phyloP scores from a whole-genome alignment of 495 filamentous ascomycete species.

The Aspergillus coremiiformis region DNA sequence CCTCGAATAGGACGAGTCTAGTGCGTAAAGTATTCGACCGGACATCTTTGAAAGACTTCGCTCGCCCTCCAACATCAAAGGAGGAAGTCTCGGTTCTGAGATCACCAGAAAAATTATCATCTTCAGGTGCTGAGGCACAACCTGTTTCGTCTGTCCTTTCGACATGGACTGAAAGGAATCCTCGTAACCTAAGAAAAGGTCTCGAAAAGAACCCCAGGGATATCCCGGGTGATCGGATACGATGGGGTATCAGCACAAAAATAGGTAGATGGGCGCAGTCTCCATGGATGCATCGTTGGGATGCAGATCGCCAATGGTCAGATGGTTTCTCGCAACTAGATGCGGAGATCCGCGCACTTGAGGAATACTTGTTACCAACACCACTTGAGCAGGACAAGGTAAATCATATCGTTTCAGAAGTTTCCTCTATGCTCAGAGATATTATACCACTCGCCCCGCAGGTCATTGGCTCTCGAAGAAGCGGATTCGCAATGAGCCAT shows the following conservation, averaged over 20 bases:
- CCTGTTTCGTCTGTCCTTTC: not conserved
- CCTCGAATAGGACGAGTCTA: slow-evolving; percentile 36
- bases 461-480: slow-evolving; percentile 45
- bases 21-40: slow-evolving; percentile 30
- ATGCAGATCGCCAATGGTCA: not conserved
- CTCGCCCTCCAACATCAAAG: slow-evolving; percentile 5
- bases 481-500: slow-evolving; percentile 42
- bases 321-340: slow-evolving; percentile 26
- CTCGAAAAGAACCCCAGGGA: not conserved
- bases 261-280: slow-evolving; percentile 12
- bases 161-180: not conserved
- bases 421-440: slow-evolving; percentile 17
- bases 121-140: not conserved
- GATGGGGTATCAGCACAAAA: slow-evolving; percentile 12
- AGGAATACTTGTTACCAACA: slow-evolving; percentile 35
- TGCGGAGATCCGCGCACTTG: slow-evolving; percentile 41
- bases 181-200: not conserved
- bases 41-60: not conserved
- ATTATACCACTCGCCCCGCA: slow-evolving; percentile 24
- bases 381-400: slow-evolving; percentile 24
- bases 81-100: not conserved
- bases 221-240: not conserved
- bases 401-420: slow-evolving; percentile 20
- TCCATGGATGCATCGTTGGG: slow-evolving; percentile 29
- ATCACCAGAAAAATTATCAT: not conserved